Evolutionary conservation across 1,139 yeast genomes (phyloP), one percentile per base, ranked within the genome.

Genomic region (Suzukiozyma palmioleophila): DNA sequence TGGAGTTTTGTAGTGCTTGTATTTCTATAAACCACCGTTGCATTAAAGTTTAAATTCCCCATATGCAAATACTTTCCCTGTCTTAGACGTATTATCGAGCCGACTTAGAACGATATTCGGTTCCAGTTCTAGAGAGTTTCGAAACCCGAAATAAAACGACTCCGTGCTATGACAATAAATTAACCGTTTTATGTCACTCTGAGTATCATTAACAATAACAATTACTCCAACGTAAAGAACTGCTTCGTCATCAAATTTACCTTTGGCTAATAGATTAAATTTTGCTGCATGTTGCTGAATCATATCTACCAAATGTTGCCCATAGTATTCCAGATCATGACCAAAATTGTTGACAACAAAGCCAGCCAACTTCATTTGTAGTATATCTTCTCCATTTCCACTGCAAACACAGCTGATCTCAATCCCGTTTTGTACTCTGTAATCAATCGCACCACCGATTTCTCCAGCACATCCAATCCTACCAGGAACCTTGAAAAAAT

Each of bases 301-400:
- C 9, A 52, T 25, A 6, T 43, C 37, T 7, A 48, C 45, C 29
- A 57, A 33, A 18, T 33, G 34, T 22, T 35, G 30, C 0, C 48
- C 51, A 33, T 48, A 44, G 35, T 47, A 51, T 6, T 39, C 40
- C 13, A 32, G 39, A 3, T 38, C 29, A 4, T 14, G 11, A 16
- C 36, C 30, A n/a, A 54, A 39, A 24, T 44, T 49, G n/a, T 37
- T 44, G 5, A 53, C 56, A 9, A 68, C 37, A 9, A 44, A 44
- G 30, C 62, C 51, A 0, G 79, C 71, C 28, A 75, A 49, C 36
- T 63, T 66, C 64, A 67, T 57, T 40, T 54, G 56, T 2, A 74
- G 58, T 16, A 76, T 74, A 43, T 75, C 78, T 48, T 76, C 82
- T 1, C 82, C 82, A 46, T 71, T 74, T 2, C 82, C 82, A 39